Evolutionary conservation across 257 asterid species (phyloP), one percentile per base, ranked within the genome.

Genomic region (Knoxia roxburghii): DNA sequence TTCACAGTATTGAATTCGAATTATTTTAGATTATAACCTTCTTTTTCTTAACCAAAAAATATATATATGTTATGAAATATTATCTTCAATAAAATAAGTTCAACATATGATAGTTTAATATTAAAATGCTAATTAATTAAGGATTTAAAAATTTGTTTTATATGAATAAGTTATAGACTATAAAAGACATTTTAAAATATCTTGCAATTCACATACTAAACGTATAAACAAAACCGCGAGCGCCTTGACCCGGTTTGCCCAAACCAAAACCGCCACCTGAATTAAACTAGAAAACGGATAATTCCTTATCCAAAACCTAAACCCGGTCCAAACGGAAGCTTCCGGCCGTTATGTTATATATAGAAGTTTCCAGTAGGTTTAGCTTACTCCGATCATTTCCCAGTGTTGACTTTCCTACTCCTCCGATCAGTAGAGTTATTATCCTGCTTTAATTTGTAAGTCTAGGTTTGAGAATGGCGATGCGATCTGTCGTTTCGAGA

Each of bases 401-500:
- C 37, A 12, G 37, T 26, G 24, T 64, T 50, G 55, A 64, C 57
- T 46, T 50, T 64, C n/a, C 40, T 23, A 35, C 5, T 65, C 21
- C n/a, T 24, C 52, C 21, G 35, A 43, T 62, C 46, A 48, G 17
- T 30, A 4, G 41, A 37, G 4, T 37, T 9, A 9, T 52, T 6
- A 53, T 2, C n/a, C n/a, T 46, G 13, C n/a, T 46, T 46, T n/a
- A 12, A 2, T 12, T 46, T 46, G 5, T 12, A 1, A 46, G 15
- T 5, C 53, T 48, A 48, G 6, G 29, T 33, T 17, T 9, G 6
- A 12, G 30, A 3, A 81, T 84, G 89, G 75, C 77, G 48, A 80
- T 76, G 83, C 72, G 86, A 82, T 76, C 81, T 32, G 71, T 78
- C 39, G 78, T 82, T 72, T 72, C 72, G 32, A 75, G 82, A 69